phyloP scores from a whole-genome alignment of 2,329 filamentous ascomycete genomes.

The Penicillium olsonii region DNA sequence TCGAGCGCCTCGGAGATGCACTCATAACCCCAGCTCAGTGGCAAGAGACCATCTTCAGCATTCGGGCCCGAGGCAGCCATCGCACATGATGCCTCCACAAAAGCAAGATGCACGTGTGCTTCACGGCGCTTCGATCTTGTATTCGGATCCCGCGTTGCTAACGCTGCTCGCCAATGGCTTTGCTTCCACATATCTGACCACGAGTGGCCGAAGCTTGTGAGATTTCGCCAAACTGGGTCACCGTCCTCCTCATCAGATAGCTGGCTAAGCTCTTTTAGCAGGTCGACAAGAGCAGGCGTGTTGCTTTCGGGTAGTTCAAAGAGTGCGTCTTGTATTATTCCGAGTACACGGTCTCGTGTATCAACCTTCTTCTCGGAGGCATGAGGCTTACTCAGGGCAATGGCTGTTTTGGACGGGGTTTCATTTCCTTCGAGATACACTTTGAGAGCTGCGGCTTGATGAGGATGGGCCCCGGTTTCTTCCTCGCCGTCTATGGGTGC shows the following conservation, averaged over 20 bases:
- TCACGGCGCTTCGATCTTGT: not conserved
- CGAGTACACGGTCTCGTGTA: not conserved
- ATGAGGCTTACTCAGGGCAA: not conserved
- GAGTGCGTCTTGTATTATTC: conserved; percentile 4
- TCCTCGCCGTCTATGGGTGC: conserved; percentile 6
- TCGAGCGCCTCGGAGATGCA: conserved; percentile 5
- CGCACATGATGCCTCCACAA: conserved; percentile 1
- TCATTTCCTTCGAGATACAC: conserved; percentile 1
- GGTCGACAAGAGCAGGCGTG: not conserved
- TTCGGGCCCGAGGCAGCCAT: not conserved
- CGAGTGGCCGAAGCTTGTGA: not conserved
- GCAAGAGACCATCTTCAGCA: conserved; percentile 4
- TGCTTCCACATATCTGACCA: conserved; percentile 5
- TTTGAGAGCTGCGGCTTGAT: conserved; percentile 5
- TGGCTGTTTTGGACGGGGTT: not conserved
- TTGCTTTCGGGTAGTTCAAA: not conserved
- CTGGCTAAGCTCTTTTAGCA: not conserved
- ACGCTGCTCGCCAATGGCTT: not conserved
- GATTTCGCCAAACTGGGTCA: not conserved
- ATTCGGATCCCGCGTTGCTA: not conserved
- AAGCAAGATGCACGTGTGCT: conserved; percentile 1
- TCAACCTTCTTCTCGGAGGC: conserved; percentile 1
- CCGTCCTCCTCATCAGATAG: conserved; percentile 1
- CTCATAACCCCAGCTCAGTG: conserved; percentile 4
- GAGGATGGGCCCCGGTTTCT: conserved; percentile 1